Evolutionary conservation across 148 eudicot genomes (phyloP).

Genomic region (Vaccinium darrowii): DNA sequence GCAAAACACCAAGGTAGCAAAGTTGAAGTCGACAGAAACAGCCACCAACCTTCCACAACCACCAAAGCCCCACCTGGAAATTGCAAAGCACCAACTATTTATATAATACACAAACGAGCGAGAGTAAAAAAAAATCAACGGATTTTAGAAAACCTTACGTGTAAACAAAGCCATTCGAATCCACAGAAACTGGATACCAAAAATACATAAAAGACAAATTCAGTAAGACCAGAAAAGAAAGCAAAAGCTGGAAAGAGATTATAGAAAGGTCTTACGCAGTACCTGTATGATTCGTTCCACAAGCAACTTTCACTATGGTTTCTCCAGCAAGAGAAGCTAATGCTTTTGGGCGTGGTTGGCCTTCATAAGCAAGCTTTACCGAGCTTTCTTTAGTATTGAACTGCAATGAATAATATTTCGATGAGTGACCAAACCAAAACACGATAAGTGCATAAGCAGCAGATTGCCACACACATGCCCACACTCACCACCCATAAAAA

Average conservation of each 20-base stretch:
- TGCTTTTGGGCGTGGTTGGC: conserved; percentile 92
- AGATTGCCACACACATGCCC: conserved; percentile 30
- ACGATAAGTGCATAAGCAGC: not conserved
- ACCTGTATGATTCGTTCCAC: conserved; percentile 99
- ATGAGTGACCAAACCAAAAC: not conserved
- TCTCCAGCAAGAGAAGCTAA: conserved; percentile 71
- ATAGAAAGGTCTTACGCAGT: not conserved
- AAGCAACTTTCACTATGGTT: conserved; percentile 86
- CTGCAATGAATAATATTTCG: conserved; percentile 40
- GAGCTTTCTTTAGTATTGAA: conserved; percentile 96
- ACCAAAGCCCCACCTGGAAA: conserved; percentile 92
- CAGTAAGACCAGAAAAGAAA: conserved; percentile 3
- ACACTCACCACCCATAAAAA: conserved; percentile 17
- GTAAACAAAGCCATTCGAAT: conserved; percentile 83
- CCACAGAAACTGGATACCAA: conserved; percentile 81
- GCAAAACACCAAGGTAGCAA: not conserved
- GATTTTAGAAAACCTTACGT: conserved; percentile 63
- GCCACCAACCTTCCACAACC: conserved; percentile 92
- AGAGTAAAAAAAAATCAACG: not conserved
- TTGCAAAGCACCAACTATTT: not conserved
- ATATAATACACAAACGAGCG: not conserved
- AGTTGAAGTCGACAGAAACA: conserved; percentile 8
- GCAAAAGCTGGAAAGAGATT: not conserved
- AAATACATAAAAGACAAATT: conserved; percentile 33
- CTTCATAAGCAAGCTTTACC: conserved; percentile 90